phyloP scores from a whole-genome alignment of 106 monocot species.

The Dioscorea dumetorum region DNA sequence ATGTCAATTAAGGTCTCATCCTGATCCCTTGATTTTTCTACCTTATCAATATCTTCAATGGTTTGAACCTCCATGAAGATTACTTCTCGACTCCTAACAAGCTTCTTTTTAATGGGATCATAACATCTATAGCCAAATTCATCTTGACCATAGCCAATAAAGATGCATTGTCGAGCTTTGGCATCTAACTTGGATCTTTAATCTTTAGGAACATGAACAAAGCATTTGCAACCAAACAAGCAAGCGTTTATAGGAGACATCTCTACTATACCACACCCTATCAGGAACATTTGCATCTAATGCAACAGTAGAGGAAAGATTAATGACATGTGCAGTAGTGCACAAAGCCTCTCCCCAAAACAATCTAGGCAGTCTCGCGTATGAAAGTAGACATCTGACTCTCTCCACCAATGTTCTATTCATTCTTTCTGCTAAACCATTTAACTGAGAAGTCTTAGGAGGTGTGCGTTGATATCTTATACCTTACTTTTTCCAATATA shows the following conservation, averaged over 20 bases:
- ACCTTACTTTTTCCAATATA: neutral
- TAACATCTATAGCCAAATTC: too few relatives aligned
- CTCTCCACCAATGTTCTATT: constrained; percentile 4
- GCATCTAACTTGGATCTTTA: too few relatives aligned
- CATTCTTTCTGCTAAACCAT: constrained; percentile 7
- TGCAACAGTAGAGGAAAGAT: neutral
- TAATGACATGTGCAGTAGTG: neutral
- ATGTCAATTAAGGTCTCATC: too few relatives aligned
- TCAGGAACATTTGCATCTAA: neutral
- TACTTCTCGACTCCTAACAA: neutral
- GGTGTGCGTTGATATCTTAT: constrained; percentile 5
- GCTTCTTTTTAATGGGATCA: too few relatives aligned
- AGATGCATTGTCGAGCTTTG: too few relatives aligned
- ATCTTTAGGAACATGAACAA: too few relatives aligned
- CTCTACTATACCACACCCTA: neutral
- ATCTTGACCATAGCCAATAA: too few relatives aligned
- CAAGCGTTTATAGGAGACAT: neutral
- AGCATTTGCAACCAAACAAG: too few relatives aligned
- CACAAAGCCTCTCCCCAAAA: constrained; percentile 4
- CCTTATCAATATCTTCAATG: too few relatives aligned
- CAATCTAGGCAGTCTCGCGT: neutral
- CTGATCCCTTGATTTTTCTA: too few relatives aligned
- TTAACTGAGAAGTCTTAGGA: constrained; percentile 1
- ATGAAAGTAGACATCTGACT: neutral
- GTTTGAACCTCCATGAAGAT: too few relatives aligned